A percentile compares a stretch with the other conserved stretches of the same genome.
Evolutionary conservation across 192 early-diverging fungal species (phyloP).

Genomic region (Thamnidium elegans): DNA sequence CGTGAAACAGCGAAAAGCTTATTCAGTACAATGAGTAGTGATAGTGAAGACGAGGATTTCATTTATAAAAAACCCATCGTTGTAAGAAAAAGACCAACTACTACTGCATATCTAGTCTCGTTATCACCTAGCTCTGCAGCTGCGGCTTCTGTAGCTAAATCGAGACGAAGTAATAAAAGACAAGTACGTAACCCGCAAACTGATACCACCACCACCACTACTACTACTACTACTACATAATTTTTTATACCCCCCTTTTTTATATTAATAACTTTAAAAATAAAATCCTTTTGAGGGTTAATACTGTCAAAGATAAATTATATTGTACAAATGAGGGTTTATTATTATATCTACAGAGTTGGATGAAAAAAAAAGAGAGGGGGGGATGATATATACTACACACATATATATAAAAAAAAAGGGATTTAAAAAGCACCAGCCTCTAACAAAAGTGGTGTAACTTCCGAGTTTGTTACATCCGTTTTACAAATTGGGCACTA

Average conservation of each 20-base stretch:
- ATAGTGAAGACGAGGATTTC: conserved; percentile 1
- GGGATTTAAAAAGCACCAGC: background rate
- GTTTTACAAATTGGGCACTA: conserved; percentile 35
- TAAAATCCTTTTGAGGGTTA: too few species aligned
- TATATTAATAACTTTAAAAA: too few species aligned
- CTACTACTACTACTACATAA: too few species aligned
- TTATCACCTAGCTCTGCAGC: conserved; percentile 9
- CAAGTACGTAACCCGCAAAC: background rate
- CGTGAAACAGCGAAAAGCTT: too few species aligned
- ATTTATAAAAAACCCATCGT: background rate
- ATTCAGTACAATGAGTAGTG: background rate
- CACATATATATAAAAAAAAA: background rate
- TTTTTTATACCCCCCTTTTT: too few species aligned
- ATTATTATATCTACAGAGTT: too few species aligned
- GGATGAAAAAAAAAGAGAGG: too few species aligned
- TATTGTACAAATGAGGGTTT: too few species aligned
- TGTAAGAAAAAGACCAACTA: background rate
- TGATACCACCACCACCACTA: background rate
- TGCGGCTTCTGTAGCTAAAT: conserved; percentile 11
- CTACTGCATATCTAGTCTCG: conserved; percentile 16
- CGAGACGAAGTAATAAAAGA: background rate
- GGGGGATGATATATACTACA: too few species aligned
- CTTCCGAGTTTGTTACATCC: conserved; percentile 24
- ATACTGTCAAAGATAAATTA: too few species aligned
- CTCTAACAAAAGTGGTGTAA: conserved; percentile 23